Conservation (phyloP, 805 yeast species). For the Candida namnaoensis region DNA sequence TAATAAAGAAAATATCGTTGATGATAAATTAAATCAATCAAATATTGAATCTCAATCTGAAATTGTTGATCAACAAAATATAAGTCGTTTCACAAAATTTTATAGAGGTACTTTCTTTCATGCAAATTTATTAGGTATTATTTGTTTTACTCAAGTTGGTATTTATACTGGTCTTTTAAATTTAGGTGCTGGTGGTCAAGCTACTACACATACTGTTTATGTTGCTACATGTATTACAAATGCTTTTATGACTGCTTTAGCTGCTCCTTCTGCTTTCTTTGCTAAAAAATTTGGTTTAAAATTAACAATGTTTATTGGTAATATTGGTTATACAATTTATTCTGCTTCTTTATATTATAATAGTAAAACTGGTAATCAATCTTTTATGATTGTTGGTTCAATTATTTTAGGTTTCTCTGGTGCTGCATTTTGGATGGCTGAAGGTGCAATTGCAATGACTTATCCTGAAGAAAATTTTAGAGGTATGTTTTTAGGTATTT, state of each 20-base stretch:
- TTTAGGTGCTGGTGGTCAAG: conserved; percentile 19
- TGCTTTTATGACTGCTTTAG: conserved; percentile 15
- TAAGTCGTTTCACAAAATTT: not conserved
- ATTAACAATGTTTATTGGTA: conserved; percentile 11
- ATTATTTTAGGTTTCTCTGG: conserved; percentile 16
- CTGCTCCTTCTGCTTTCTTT: conserved; percentile 15
- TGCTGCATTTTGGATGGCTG: conserved; percentile 19
- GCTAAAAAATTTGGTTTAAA: conserved; percentile 15
- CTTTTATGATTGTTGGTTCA: conserved; percentile 17
- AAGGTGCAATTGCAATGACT: conserved; percentile 17
- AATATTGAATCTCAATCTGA: too few relatives aligned
- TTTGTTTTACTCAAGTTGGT: conserved; percentile 18
- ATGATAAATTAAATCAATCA: too few relatives aligned
- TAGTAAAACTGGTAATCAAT: conserved; percentile 16
- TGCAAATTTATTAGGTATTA: conserved; percentile 12
- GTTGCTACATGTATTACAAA: conserved; percentile 9
- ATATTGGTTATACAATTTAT: conserved; percentile 16
- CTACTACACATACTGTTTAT: conserved; percentile 9
- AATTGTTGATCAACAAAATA: too few relatives aligned
- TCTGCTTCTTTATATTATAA: conserved; percentile 20
- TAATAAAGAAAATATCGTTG: too few relatives aligned
- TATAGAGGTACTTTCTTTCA: conserved; percentile 6
- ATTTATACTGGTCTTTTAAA: conserved; percentile 13
- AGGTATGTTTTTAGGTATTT: conserved; percentile 19
- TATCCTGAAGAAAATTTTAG: conserved; percentile 15